Conservation (phyloP, 805 yeast genomes). For the Wickerhamomyces pijperi region DNA sequence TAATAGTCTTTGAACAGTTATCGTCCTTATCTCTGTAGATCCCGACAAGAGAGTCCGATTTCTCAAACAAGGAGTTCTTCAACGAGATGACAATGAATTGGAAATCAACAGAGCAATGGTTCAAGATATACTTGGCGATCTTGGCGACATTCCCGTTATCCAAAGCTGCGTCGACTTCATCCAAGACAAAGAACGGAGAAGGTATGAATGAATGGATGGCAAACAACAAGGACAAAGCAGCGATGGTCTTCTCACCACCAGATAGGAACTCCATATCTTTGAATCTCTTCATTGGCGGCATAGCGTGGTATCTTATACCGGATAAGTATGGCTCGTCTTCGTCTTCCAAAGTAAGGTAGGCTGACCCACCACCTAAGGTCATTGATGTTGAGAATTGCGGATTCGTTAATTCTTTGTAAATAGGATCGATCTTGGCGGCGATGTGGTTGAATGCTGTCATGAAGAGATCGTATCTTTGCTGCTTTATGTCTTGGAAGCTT, state of each 20-base stretch:
- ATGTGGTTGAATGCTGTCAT: slow-evolving; percentile 70
- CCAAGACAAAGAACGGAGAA: slow-evolving; percentile 90
- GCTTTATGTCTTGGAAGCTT: slow-evolving; percentile 49
- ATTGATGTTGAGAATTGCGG: slow-evolving; percentile 27
- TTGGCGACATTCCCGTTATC: slow-evolving; percentile 81
- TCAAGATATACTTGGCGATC: slow-evolving; percentile 76
- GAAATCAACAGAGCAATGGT: slow-evolving; percentile 63
- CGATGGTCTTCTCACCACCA: slow-evolving; percentile 95
- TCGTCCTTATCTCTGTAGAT: slow-evolving; percentile 73
- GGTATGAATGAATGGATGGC: slow-evolving; percentile 87
- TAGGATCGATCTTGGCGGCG: slow-evolving; percentile 55
- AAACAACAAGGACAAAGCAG: slow-evolving; percentile 86
- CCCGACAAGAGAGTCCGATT: slow-evolving; percentile 86
- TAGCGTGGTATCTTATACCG: slow-evolving; percentile 84
- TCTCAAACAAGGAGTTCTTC: slow-evolving; percentile 78
- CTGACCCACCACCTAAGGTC: slow-evolving; percentile 85
- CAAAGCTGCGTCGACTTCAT: slow-evolving; percentile 97
- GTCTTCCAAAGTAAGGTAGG: slow-evolving; percentile 75
- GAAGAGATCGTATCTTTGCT: slow-evolving; percentile 49
- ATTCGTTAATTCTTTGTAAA: slow-evolving; percentile 80
- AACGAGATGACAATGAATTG: slow-evolving; percentile 91
- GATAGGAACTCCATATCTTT: slow-evolving; percentile 86
- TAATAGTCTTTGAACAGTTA: slow-evolving; percentile 63
- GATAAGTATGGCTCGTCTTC: slow-evolving; percentile 80
- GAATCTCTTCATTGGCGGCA: slow-evolving; percentile 93